Percentiles rank a stretch among this genome's conserved stretches.
Evolutionary conservation across 169 alveolate genomes (phyloP).

Genomic region (Plasmodium inui): DNA sequence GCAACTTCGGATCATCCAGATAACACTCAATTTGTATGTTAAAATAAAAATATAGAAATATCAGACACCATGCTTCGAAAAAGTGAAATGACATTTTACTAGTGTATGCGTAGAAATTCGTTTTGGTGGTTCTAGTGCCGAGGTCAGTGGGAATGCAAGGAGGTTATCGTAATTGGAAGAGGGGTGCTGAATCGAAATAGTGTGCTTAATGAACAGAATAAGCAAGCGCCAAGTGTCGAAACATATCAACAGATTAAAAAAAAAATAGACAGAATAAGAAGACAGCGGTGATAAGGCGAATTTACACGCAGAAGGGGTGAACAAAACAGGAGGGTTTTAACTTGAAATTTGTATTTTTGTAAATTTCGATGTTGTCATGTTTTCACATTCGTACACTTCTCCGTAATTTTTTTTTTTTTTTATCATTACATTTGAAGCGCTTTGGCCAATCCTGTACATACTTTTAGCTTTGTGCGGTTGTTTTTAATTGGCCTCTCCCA

Average conservation of each 20-base stretch:
- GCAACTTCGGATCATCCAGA: slow-evolving; percentile 22
- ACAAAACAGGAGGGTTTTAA: neutral
- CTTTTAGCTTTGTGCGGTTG: neutral
- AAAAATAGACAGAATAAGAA: neutral
- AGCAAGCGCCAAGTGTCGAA: neutral
- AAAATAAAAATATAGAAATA: slow-evolving; percentile 15
- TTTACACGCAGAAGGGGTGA: neutral
- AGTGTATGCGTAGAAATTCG: neutral
- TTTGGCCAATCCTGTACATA: neutral
- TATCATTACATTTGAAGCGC: neutral
- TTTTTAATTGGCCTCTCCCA: neutral
- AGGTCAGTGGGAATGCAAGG: neutral
- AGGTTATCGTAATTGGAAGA: neutral
- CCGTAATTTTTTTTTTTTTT: neutral
- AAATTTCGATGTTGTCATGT: neutral
- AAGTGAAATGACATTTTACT: slow-evolving; percentile 44
- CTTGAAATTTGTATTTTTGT: neutral
- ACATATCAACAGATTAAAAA: neutral
- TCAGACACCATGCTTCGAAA: slow-evolving; percentile 35
- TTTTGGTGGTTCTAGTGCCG: neutral
- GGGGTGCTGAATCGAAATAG: neutral
- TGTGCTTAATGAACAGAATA: no score
- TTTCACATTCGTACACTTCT: neutral
- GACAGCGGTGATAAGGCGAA: neutral
- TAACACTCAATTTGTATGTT: slow-evolving; percentile 47